These are phyloP conservation scores for Suaeda aralocaspica DNA, from an alignment of 148 eudicot genomes.

Conservation along the genomic window DNA sequence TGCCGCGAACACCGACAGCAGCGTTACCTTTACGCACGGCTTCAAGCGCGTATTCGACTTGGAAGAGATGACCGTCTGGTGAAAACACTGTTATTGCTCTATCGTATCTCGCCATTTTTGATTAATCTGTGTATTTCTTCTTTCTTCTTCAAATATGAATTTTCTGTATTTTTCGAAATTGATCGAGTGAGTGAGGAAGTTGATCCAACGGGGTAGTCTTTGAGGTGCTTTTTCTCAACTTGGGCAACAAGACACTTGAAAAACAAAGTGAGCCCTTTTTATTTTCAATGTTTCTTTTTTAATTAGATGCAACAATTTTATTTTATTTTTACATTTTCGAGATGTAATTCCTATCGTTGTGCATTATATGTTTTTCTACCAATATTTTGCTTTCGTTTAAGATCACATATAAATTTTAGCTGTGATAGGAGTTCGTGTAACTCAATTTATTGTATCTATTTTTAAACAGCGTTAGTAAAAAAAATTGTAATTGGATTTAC, in stretches of 20 bases:
- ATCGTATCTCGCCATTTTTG: constrained; percentile 83
- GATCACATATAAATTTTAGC: too few relatives aligned
- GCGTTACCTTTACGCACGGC: constrained; percentile 98
- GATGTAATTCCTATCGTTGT: too few relatives aligned
- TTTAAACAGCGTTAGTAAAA: too few relatives aligned
- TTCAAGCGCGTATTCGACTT: constrained; percentile 95
- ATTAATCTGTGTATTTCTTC: not conserved
- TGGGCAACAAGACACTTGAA: constrained; percentile 20
- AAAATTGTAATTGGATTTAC: too few relatives aligned
- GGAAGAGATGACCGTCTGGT: constrained; percentile 97
- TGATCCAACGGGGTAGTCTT: not conserved
- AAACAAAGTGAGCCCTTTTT: not conserved
- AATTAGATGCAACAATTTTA: not conserved
- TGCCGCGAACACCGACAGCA: constrained; percentile 90
- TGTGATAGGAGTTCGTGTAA: too few relatives aligned
- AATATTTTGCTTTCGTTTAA: too few relatives aligned
- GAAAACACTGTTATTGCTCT: constrained; percentile 96
- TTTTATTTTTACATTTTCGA: too few relatives aligned
- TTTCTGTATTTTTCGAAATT: not conserved
- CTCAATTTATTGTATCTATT: too few relatives aligned
- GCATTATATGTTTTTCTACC: too few relatives aligned
- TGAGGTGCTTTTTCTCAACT: constrained; percentile 10
- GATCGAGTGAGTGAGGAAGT: not conserved
- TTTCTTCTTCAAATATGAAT: not conserved
- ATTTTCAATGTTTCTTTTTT: not conserved